Conservation (phyloP, 1,284 basidiomycete species). For the Microbotryum scabiosae region DNA sequence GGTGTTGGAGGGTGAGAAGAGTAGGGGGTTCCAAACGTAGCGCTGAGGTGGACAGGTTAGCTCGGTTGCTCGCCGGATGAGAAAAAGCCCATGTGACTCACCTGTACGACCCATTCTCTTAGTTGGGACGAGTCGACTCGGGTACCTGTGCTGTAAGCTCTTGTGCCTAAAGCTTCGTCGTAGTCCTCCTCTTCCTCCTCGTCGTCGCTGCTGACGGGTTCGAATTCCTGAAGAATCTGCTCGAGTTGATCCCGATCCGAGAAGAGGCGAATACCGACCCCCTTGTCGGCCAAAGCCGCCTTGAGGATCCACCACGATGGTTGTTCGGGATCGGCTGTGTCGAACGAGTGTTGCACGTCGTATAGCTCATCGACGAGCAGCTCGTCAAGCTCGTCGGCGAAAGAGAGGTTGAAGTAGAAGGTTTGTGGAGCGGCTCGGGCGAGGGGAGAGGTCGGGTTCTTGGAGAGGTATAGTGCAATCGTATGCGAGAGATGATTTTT, state of each 20-base stretch:
- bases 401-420: constrained; percentile 81
- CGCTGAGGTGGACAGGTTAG: constrained; percentile 50
- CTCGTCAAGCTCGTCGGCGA: constrained; percentile 91
- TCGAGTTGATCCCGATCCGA: constrained; percentile 64
- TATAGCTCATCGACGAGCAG: constrained; percentile 87
- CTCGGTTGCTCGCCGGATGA: not conserved
- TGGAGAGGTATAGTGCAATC: constrained; percentile 63
- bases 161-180: constrained; percentile 52
- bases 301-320: constrained; percentile 86
- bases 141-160: constrained; percentile 29
- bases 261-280: constrained; percentile 89
- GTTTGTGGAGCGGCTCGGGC: constrained; percentile 59
- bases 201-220: constrained; percentile 50
- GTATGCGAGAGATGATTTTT: constrained; percentile 85
- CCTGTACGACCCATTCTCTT: constrained; percentile 94
- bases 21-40: constrained; percentile 66
- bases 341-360: constrained; percentile 64
- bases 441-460: constrained; percentile 56
- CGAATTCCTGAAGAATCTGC: constrained; percentile 76
- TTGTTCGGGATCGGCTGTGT: constrained; percentile 41
- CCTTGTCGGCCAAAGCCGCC: constrained; percentile 93
- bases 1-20: constrained; percentile 48
- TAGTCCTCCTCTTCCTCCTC: constrained; percentile 41
- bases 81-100: constrained; percentile 37
- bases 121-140: constrained; percentile 58